A percentile compares a stretch with the other conserved stretches of the same genome.
Evolutionary conservation across 1,284 basidiomycete species (phyloP).

Genomic region (Limonomyces culmigenus): DNA sequence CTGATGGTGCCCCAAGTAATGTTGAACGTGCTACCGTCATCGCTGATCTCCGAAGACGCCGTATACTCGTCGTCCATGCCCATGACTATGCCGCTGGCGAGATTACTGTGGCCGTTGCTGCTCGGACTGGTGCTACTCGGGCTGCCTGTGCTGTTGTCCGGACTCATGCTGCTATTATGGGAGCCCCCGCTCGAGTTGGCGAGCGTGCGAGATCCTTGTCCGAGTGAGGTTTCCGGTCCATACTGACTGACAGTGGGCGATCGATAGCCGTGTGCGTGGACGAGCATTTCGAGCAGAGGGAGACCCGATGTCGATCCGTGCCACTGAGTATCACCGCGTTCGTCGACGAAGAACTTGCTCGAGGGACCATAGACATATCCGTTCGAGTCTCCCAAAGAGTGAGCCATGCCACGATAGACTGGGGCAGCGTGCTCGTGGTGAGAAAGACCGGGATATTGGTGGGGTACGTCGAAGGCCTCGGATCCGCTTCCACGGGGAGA

Average conservation of each 20-base stretch:
- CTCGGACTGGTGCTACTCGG: not conserved
- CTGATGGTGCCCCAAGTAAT: constrained; percentile 61
- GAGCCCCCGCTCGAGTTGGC: too few relatives aligned
- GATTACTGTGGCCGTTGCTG: not conserved
- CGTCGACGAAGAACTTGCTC: constrained; percentile 66
- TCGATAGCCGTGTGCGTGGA: constrained; percentile 32
- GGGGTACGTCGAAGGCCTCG: constrained; percentile 13
- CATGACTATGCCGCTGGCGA: not conserved
- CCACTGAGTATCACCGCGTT: constrained; percentile 66
- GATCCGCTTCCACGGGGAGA: not conserved
- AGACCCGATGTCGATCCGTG: constrained; percentile 83
- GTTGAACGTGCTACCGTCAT: constrained; percentile 32
- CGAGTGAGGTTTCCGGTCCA: constrained; percentile 11
- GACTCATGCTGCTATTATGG: too few relatives aligned
- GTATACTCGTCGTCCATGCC: constrained; percentile 14
- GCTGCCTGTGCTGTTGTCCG: constrained; percentile 5
- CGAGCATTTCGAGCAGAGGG: constrained; percentile 66
- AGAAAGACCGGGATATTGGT: constrained; percentile 15
- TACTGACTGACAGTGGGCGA: constrained; percentile 18
- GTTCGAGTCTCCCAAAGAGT: constrained; percentile 35
- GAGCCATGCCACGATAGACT: constrained; percentile 16
- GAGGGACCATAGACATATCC: constrained; percentile 50
- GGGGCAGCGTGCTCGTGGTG: not conserved
- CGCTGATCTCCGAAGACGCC: constrained; percentile 77
- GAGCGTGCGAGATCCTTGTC: constrained; percentile 10